Evolutionary conservation across 2,329 filamentous ascomycete genomes (phyloP).

Genomic region (Teratosphaeria epicoccoides): DNA sequence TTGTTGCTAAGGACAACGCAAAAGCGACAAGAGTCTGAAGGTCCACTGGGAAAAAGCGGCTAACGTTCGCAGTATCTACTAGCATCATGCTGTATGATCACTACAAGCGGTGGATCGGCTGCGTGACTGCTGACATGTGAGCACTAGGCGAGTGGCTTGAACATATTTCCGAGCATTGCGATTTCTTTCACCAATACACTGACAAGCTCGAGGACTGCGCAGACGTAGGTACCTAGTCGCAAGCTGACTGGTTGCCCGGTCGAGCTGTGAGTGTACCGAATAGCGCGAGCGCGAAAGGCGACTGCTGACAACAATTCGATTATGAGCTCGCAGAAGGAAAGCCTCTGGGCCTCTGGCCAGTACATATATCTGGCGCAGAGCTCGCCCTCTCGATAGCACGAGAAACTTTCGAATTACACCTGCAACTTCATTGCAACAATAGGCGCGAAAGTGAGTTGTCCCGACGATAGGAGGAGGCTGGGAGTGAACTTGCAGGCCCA

Average conservation of each 20-base stretch:
- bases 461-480: background rate
- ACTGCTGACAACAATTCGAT: background rate
- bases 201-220: background rate
- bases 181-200: background rate
- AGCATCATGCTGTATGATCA: background rate
- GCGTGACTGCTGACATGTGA: background rate
- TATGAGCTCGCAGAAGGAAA: background rate
- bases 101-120: background rate
- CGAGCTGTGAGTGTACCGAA: background rate
- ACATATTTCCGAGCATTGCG: background rate
- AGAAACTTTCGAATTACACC: no score
- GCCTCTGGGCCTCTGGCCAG: background rate
- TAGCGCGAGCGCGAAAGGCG: background rate
- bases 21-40: no score
- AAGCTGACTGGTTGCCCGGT: no score
- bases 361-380: background rate
- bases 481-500: background rate
- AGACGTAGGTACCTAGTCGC: background rate
- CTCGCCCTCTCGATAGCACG: background rate
- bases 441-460: background rate
- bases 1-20: no score
- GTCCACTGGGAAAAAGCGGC: no score
- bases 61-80: no score
- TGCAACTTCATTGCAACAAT: background rate
- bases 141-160: background rate